Percentiles rank a stretch among this genome's conserved stretches.
These are phyloP conservation scores for Colletotrichum neosansevieriae DNA, from an alignment of 2,329 filamentous ascomycete genomes.

Conservation along the genomic window DNA sequence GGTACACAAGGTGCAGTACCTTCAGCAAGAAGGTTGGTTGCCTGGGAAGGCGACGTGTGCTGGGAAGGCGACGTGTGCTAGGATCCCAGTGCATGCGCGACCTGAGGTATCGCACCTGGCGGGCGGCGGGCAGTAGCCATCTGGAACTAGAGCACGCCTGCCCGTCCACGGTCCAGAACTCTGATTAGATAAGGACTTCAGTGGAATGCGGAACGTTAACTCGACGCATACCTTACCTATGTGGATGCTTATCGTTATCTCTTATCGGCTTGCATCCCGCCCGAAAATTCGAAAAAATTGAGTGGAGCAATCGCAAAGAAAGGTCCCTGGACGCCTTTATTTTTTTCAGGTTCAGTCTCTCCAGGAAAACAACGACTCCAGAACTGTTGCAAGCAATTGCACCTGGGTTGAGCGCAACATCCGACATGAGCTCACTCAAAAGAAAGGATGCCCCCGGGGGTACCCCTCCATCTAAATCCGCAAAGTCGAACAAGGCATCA, in stretches of 20 bases:
- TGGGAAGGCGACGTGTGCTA: no score
- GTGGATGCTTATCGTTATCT: constrained; percentile 34
- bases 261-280: constrained; percentile 34
- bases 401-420: constrained; percentile 29
- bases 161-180: not conserved
- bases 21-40: constrained; percentile 24
- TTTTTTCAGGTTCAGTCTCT: constrained; percentile 22
- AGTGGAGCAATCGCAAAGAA: constrained; percentile 35
- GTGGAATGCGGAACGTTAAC: not conserved
- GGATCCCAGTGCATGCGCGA: no score
- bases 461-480: constrained; percentile 61
- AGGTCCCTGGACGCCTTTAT: constrained; percentile 27
- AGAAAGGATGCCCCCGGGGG: constrained; percentile 68
- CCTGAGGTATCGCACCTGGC: not conserved
- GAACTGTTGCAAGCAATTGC: constrained; percentile 38
- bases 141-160: not conserved
- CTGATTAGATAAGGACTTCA: constrained; percentile 32
- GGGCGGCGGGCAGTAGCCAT: not conserved
- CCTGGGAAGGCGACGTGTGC: constrained; percentile 2
- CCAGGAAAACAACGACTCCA: constrained; percentile 24
- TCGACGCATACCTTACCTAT: no score
- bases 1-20: not conserved
- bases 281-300: constrained; percentile 32
- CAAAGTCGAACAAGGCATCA: constrained; percentile 51
- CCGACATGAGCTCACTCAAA: constrained; percentile 66